A percentile compares a stretch with the other conserved stretches of the same genome.
These are phyloP conservation scores for Trichaptum fuscoviolaceum DNA, from an alignment of 768 basidiomycete species.

Conservation along the genomic window DNA sequence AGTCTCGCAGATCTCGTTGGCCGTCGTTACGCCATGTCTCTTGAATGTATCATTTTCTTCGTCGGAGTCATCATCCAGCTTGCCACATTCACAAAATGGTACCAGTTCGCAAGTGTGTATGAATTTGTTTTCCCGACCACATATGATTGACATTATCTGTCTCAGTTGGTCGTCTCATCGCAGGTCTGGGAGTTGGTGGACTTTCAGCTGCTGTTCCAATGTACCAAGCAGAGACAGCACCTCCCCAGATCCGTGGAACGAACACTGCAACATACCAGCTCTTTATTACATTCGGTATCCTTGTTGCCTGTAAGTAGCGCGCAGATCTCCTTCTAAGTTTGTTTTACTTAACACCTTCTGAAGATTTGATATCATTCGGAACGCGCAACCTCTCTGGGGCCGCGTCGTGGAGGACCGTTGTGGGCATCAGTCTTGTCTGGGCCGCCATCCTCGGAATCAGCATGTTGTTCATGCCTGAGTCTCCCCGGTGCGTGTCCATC, in stretches of 20 bases:
- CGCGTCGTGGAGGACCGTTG: constrained; percentile 56
- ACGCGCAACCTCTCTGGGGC: constrained; percentile 43
- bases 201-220: constrained; percentile 66
- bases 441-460: constrained; percentile 55
- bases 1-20: constrained; percentile 63
- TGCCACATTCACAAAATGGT: constrained; percentile 46
- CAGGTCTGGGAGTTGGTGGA: constrained; percentile 64
- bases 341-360: neutral
- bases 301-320: constrained; percentile 45
- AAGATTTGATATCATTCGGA: constrained; percentile 67
- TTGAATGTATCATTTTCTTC: constrained; percentile 51
- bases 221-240: constrained; percentile 72
- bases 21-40: constrained; percentile 58
- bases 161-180: constrained; percentile 57
- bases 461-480: constrained; percentile 68
- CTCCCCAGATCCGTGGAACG: constrained; percentile 65
- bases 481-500: constrained; percentile 36
- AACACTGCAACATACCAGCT: constrained; percentile 58
- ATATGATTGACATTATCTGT: neutral
- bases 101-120: constrained; percentile 41
- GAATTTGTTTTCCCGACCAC: neutral
- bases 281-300: constrained; percentile 67
- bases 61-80: constrained; percentile 62
- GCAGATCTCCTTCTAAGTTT: constrained; percentile 17
- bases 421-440: constrained; percentile 60